A percentile compares a stretch with the other conserved stretches of the same genome.
These are phyloP conservation scores for Ricinus communis DNA, from an alignment of 345 rosid species.

Conservation along the genomic window DNA sequence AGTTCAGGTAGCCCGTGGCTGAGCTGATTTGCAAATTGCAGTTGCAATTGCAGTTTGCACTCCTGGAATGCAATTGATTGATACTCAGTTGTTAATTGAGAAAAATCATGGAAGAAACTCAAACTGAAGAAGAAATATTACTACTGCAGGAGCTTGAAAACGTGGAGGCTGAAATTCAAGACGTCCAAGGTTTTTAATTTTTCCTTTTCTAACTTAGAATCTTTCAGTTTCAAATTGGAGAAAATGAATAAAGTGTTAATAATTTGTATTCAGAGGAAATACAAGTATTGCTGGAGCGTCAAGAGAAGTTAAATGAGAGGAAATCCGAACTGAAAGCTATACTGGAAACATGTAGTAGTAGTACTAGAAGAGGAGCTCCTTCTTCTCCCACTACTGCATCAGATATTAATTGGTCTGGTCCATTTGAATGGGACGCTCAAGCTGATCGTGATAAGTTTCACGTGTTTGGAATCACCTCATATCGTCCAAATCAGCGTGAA, in stretches of 20 bases:
- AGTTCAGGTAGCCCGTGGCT: too few relatives aligned
- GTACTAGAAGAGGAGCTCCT: constrained; percentile 23
- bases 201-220: background rate
- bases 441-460: constrained; percentile 71
- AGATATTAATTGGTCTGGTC: constrained; percentile 60
- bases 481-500: constrained; percentile 84
- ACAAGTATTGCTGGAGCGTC: constrained; percentile 61
- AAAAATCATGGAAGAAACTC: background rate
- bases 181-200: constrained; percentile 55
- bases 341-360: constrained; percentile 47
- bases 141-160: constrained; percentile 61
- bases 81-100: too few relatives aligned
- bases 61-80: too few relatives aligned
- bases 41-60: too few relatives aligned
- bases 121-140: constrained; percentile 4
- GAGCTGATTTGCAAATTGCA: too few relatives aligned
- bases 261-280: constrained; percentile 58
- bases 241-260: background rate
- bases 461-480: constrained; percentile 75
- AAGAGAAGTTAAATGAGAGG: constrained; percentile 70
- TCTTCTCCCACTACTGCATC: constrained; percentile 10
- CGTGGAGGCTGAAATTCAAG: constrained; percentile 57
- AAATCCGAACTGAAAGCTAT: constrained; percentile 62
- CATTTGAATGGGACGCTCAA: constrained; percentile 81
- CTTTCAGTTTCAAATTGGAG: constrained; percentile 5